Conservation (phyloP, 1,139 yeast species). For the Torulaspora pretoriensis region DNA sequence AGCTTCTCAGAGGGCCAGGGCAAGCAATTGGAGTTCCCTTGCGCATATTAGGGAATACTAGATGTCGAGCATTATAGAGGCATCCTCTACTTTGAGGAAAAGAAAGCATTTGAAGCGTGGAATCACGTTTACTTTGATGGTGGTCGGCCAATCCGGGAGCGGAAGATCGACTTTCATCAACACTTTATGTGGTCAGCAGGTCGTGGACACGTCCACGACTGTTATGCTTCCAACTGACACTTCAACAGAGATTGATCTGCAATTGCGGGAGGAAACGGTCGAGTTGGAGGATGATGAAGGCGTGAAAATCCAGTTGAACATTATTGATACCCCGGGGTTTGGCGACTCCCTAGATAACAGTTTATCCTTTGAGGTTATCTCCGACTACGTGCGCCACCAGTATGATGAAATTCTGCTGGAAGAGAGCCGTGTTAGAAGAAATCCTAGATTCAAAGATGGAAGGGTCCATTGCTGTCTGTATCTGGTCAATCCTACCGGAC, state of each 20-base stretch:
- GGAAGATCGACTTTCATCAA: slow-evolving; percentile 85
- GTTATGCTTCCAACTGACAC: slow-evolving; percentile 45
- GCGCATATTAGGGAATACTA: not conserved
- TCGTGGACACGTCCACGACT: slow-evolving; percentile 50
- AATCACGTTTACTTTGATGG: slow-evolving; percentile 77
- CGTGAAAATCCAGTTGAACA: slow-evolving; percentile 57
- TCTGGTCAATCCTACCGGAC: slow-evolving; percentile 71
- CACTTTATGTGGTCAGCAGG: slow-evolving; percentile 84
- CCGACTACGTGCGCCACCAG: slow-evolving; percentile 70
- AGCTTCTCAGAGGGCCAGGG: not conserved
- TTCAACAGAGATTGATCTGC: slow-evolving; percentile 44
- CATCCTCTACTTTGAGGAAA: slow-evolving; percentile 50
- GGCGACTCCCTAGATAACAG: slow-evolving; percentile 71
- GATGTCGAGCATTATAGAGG: slow-evolving; percentile 41
- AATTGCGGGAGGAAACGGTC: slow-evolving; percentile 48
- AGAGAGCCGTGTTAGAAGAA: slow-evolving; percentile 86
- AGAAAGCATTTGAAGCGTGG: slow-evolving; percentile 83
- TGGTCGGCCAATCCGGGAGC: slow-evolving; percentile 73
- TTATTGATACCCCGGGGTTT: slow-evolving; percentile 78
- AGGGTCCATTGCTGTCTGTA: slow-evolving; percentile 72
- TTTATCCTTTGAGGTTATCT: slow-evolving; percentile 55
- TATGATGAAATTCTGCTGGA: slow-evolving; percentile 87
- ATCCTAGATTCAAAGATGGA: slow-evolving; percentile 74
- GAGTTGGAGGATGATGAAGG: slow-evolving; percentile 78
- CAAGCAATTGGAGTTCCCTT: not conserved